Evolutionary conservation across 345 rosid species (phyloP).

Genomic region (Rhizophora mangle): DNA sequence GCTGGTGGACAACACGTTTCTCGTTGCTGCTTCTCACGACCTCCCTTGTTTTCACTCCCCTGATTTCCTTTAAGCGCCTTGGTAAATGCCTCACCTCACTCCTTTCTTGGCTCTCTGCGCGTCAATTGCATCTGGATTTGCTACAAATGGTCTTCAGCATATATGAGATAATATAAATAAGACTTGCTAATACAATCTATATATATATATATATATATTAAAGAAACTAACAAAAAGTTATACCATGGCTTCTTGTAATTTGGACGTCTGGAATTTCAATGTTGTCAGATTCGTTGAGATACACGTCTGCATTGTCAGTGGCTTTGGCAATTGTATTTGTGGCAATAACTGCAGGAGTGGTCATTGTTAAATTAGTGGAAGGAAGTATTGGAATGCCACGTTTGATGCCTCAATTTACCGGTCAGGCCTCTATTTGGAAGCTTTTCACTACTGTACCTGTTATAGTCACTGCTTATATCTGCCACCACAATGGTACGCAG

Average conservation of each 20-base stretch:
- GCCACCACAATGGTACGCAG: conserved; percentile 62
- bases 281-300: conserved; percentile 55
- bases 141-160: no score
- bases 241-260: no score
- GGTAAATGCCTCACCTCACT: conserved; percentile 28
- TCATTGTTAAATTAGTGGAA: conserved; percentile 37
- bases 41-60: conserved; percentile 52
- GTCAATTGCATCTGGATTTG: no score
- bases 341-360: conserved; percentile 55
- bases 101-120: no score
- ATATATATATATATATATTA: no score
- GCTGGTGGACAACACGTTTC: conserved; percentile 55
- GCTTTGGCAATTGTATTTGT: conserved; percentile 62
- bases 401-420: conserved; percentile 43
- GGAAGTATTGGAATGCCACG: conserved; percentile 49
- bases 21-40: conserved; percentile 47
- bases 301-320: conserved; percentile 63
- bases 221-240: no score
- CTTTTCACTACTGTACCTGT: conserved; percentile 60
- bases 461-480: conserved; percentile 61
- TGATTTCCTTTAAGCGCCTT: conserved; percentile 56
- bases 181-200: no score
- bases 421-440: conserved; percentile 64
- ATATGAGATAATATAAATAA: no score
- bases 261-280: neutral